Percentiles rank a stretch among this genome's conserved stretches.
phyloP scores from a whole-genome alignment of 2,329 filamentous ascomycete genomes.

The Hymenoscyphus scutula region DNA sequence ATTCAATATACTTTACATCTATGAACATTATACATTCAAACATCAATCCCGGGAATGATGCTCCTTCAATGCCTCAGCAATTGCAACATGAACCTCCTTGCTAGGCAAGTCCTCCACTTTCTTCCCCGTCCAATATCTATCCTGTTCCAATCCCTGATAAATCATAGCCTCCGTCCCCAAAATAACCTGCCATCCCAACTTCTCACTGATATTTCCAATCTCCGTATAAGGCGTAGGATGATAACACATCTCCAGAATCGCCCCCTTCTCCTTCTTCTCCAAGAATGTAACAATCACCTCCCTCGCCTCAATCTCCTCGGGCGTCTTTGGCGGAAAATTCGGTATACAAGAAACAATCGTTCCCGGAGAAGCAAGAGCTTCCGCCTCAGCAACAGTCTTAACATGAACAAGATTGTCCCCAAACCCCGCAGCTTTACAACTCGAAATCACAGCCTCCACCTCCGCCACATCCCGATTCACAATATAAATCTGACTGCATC shows the following conservation, averaged over 20 bases:
- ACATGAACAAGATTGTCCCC: constrained; percentile 23
- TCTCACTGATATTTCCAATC: constrained; percentile 20
- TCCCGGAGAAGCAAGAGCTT: constrained; percentile 15
- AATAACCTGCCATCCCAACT: constrained; percentile 26
- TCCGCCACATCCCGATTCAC: constrained; percentile 24
- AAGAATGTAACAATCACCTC: constrained; percentile 23
- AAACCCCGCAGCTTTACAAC: constrained; percentile 22
- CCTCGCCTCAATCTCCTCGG: constrained; percentile 25
- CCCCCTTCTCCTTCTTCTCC: constrained; percentile 25
- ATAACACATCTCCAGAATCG: constrained; percentile 30
- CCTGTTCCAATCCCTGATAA: constrained; percentile 29
- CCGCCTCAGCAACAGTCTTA: constrained; percentile 21
- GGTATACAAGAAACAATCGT: constrained; percentile 26
- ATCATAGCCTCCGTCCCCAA: constrained; percentile 31
- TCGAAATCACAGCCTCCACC: constrained; percentile 22
- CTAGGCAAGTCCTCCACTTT: constrained; percentile 20
- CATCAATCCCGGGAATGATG: constrained; percentile 6
- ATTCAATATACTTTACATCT: neutral
- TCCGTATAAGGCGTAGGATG: constrained; percentile 26
- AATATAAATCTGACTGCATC: constrained; percentile 23
- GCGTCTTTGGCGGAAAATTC: constrained; percentile 24
- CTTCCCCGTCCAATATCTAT: constrained; percentile 25
- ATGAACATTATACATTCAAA: neutral
- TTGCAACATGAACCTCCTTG: constrained; percentile 23
- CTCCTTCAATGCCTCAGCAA: constrained; percentile 22